Conservation (phyloP, 208 protist species). For the Sergeia podlipaevii region DNA sequence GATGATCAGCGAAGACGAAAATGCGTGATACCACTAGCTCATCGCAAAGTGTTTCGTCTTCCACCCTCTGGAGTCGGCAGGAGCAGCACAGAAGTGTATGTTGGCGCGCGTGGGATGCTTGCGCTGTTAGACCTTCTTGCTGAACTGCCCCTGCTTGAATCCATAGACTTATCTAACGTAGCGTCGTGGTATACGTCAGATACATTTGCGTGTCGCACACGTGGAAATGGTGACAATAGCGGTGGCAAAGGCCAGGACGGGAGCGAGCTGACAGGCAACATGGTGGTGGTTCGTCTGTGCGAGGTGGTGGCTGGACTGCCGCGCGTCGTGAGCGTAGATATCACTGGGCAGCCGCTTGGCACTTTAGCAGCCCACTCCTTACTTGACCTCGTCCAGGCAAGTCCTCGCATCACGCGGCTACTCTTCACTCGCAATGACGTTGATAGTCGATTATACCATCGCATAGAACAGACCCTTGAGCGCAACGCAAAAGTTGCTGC, state of each 20-base stretch:
- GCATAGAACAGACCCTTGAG: constrained; percentile 24
- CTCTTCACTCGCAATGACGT: constrained; percentile 23
- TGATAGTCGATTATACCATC: constrained; percentile 16
- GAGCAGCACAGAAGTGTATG: constrained; percentile 19
- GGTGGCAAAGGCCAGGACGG: constrained; percentile 5
- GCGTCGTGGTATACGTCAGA: constrained; percentile 55
- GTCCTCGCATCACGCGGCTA: constrained; percentile 24
- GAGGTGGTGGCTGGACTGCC: constrained; percentile 24
- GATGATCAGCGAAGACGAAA: constrained; percentile 3
- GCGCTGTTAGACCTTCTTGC: constrained; percentile 52
- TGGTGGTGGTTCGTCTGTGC: constrained; percentile 45
- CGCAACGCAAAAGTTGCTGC: constrained; percentile 7
- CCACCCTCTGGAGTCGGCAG: background rate
- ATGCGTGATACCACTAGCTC: constrained; percentile 20
- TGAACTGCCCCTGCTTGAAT: constrained; percentile 48
- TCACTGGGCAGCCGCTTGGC: constrained; percentile 49
- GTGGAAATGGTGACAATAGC: background rate
- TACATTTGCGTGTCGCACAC: constrained; percentile 32
- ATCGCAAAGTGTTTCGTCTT: constrained; percentile 23
- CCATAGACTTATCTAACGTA: constrained; percentile 56
- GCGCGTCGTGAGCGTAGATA: constrained; percentile 29
- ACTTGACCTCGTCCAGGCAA: constrained; percentile 20
- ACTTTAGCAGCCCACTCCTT: constrained; percentile 36
- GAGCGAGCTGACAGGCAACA: constrained; percentile 33
- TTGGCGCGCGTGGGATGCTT: constrained; percentile 63